These are phyloP conservation scores for Avena atlantica DNA, from an alignment of 176 grass and related monocot species.

Conservation along the genomic window DNA sequence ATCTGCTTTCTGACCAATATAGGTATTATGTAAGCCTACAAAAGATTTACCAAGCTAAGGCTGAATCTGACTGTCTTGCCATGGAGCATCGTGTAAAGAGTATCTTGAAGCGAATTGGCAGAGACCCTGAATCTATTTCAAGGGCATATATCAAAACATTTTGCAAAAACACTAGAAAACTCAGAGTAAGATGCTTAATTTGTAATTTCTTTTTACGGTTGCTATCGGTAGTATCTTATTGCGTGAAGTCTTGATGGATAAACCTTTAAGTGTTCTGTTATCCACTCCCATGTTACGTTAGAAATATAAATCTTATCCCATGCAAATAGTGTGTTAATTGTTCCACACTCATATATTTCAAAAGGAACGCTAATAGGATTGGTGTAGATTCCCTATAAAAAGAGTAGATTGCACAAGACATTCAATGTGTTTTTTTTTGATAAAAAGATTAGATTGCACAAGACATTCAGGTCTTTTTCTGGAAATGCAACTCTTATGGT, in stretches of 20 bases:
- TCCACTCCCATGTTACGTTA: neutral
- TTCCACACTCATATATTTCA: neutral
- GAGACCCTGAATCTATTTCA: slow-evolving; percentile 81
- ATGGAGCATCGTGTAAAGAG: slow-evolving; percentile 65
- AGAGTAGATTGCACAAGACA: slow-evolving; percentile 25
- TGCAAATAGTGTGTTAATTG: neutral
- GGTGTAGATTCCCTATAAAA: neutral
- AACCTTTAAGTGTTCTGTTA: neutral
- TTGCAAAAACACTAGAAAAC: slow-evolving; percentile 94
- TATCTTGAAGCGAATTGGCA: slow-evolving; percentile 81
- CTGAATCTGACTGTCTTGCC: slow-evolving; percentile 76
- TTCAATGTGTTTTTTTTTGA: neutral
- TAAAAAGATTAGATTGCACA: slow-evolving; percentile 21
- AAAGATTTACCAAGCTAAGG: slow-evolving; percentile 95
- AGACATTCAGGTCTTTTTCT: neutral
- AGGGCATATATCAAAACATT: slow-evolving; percentile 84
- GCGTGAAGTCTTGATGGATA: neutral
- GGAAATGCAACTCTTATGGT: neutral
- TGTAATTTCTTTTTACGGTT: slow-evolving; percentile 26
- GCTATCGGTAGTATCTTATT: slow-evolving; percentile 17
- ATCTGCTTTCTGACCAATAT: slow-evolving; percentile 30
- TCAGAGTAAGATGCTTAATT: slow-evolving; percentile 58
- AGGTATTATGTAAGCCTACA: slow-evolving; percentile 94
- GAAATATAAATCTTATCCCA: neutral
- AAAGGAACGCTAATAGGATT: slow-evolving; percentile 5